These are phyloP conservation scores for Spergularia marina DNA, from an alignment of 148 eudicot genomes.

Conservation along the genomic window DNA sequence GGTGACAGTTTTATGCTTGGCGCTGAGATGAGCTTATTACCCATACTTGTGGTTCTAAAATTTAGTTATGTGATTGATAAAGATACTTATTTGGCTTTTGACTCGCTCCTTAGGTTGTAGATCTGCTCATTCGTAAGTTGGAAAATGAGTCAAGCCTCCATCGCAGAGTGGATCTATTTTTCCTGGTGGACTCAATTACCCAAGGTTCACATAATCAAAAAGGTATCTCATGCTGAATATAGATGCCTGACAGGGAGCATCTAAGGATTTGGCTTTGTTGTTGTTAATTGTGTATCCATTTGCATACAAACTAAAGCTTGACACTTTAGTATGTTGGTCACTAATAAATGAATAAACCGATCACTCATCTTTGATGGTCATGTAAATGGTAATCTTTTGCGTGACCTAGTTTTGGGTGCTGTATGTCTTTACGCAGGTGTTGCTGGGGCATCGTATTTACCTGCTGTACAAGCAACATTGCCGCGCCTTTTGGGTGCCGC, in stretches of 20 bases:
- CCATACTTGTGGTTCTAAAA: neutral
- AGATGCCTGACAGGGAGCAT: neutral
- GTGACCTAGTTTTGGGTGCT: conserved; percentile 1
- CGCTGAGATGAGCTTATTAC: neutral
- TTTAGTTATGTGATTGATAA: neutral
- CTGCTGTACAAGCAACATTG: conserved; percentile 75
- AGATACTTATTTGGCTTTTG: neutral
- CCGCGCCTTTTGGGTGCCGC: conserved; percentile 88
- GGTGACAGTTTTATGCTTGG: neutral
- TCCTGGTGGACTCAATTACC: conserved; percentile 93
- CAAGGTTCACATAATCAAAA: conserved; percentile 90
- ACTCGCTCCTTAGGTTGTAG: conserved; percentile 64
- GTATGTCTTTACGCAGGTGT: conserved; percentile 42
- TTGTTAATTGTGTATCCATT: neutral
- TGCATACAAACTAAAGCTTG: neutral
- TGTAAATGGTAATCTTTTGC: neutral
- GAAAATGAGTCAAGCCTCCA: conserved; percentile 73
- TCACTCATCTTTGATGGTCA: neutral
- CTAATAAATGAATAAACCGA: neutral
- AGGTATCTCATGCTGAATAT: conserved; percentile 39
- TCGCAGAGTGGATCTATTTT: conserved; percentile 88
- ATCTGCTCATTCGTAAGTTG: conserved; percentile 77
- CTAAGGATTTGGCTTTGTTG: neutral
- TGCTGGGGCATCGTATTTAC: conserved; percentile 87
- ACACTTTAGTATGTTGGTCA: neutral